These are phyloP conservation scores for Rhododendron williamsianum DNA, from an alignment of 148 eudicot species.

Conservation along the genomic window DNA sequence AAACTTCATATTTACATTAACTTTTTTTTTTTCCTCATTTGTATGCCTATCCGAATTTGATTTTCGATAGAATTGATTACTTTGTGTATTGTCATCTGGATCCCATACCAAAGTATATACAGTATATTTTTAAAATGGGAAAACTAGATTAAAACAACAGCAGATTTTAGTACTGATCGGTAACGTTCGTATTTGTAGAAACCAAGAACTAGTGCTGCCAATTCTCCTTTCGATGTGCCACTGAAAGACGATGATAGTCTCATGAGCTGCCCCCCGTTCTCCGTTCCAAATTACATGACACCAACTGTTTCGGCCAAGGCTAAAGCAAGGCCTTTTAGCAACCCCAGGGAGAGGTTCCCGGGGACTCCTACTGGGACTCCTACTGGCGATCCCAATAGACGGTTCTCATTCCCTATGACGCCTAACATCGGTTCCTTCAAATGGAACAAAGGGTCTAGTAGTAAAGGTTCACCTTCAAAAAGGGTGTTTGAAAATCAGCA, in stretches of 20 bases:
- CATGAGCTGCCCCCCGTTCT: constrained; percentile 74
- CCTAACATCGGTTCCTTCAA: constrained; percentile 63
- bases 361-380: constrained; percentile 55
- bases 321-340: constrained; percentile 40
- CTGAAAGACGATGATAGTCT: constrained; percentile 76
- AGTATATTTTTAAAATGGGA: background rate
- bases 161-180: background rate
- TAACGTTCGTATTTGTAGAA: background rate
- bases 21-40: background rate
- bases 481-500: constrained; percentile 43
- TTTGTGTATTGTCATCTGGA: background rate
- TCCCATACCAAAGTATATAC: background rate
- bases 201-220: constrained; percentile 33
- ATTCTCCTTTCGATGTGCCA: constrained; percentile 40
- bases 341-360: constrained; percentile 38
- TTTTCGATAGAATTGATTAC: background rate
- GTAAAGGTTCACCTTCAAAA: constrained; percentile 33
- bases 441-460: constrained; percentile 61
- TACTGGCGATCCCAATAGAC: constrained; percentile 48
- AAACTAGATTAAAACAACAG: background rate
- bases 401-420: constrained; percentile 72
- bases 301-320: constrained; percentile 68
- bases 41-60: background rate
- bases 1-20: background rate
- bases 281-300: constrained; percentile 69